A percentile compares a stretch with the other conserved stretches of the same genome.
These are phyloP conservation scores for Ustilago hordei DNA, from an alignment of 1,284 basidiomycete genomes.

Conservation along the genomic window DNA sequence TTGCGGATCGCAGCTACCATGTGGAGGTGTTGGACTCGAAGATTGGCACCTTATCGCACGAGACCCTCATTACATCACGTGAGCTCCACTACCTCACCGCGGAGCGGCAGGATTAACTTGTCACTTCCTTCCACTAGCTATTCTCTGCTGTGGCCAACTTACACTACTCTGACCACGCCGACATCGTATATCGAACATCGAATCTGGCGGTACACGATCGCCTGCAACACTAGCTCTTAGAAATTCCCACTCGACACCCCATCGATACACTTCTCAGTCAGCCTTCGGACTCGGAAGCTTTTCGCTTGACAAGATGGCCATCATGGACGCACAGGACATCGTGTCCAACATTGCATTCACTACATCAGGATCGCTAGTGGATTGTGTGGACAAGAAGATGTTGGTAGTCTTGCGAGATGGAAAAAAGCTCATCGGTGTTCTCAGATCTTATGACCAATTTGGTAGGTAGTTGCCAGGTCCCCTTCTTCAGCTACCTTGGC, in stretches of 20 bases:
- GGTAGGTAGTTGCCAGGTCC: constrained; percentile 75
- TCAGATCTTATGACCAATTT: constrained; percentile 98
- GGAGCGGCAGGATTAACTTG: neutral
- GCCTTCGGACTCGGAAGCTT: neutral
- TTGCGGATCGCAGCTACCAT: constrained; percentile 1
- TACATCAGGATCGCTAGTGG: constrained; percentile 67
- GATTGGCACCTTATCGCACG: constrained; percentile 20
- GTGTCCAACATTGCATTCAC: constrained; percentile 68
- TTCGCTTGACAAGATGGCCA: neutral
- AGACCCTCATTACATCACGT: constrained; percentile 19
- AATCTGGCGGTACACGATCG: too few species aligned
- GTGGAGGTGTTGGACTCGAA: constrained; percentile 37
- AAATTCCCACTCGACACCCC: too few species aligned
- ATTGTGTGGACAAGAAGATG: constrained; percentile 81
- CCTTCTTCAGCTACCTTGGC: neutral
- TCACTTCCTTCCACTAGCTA: neutral
- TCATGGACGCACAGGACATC: constrained; percentile 65
- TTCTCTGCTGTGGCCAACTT: too few species aligned
- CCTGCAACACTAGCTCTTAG: too few species aligned
- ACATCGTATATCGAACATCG: too few species aligned
- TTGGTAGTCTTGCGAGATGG: constrained; percentile 95
- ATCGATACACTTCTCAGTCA: too few species aligned
- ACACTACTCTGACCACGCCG: too few species aligned
- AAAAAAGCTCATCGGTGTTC: constrained; percentile 92
- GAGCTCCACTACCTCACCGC: constrained; percentile 11